Evolutionary conservation across 768 basidiomycete genomes (phyloP).

Genomic region (Piloderma croceum): DNA sequence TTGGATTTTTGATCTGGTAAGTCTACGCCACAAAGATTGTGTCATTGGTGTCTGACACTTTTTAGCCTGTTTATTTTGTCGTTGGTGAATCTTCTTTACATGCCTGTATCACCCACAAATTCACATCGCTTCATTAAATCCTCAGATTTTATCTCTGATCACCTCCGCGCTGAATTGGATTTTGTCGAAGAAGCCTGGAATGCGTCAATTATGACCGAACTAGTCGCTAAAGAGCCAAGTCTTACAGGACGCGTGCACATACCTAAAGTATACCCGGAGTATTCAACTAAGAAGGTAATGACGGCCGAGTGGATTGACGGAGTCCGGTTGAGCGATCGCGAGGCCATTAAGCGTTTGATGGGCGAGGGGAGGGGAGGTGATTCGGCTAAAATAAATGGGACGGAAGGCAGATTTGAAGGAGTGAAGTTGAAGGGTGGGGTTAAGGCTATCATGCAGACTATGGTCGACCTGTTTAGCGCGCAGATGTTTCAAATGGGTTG

Average conservation of each 20-base stretch:
- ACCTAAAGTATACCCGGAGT: slow-evolving; percentile 66
- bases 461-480: slow-evolving; percentile 82
- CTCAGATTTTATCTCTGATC: slow-evolving; percentile 73
- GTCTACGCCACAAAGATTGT: too few relatives aligned
- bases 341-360: slow-evolving; percentile 52
- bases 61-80: slow-evolving; percentile 74
- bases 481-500: slow-evolving; percentile 92
- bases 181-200: slow-evolving; percentile 78
- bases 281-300: slow-evolving; percentile 73
- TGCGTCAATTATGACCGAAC: slow-evolving; percentile 60
- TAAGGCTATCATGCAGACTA: slow-evolving; percentile 70
- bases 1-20: slow-evolving; percentile 82
- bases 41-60: too few relatives aligned
- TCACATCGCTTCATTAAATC: background rate
- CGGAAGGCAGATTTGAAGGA: slow-evolving; percentile 9
- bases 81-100: slow-evolving; percentile 45
- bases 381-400: slow-evolving; percentile 8
- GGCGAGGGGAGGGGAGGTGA: slow-evolving; percentile 35
- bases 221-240: slow-evolving; percentile 64
- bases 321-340: slow-evolving; percentile 63
- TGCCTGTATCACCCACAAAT: background rate
- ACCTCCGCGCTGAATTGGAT: slow-evolving; percentile 79
- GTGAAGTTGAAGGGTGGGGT: slow-evolving; percentile 54
- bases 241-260: slow-evolving; percentile 71
- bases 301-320: slow-evolving; percentile 84